Percentiles rank a stretch among this genome's conserved stretches.
Conservation (phyloP, 768 basidiomycete genomes). For the Chlorophyllum brunneum region DNA sequence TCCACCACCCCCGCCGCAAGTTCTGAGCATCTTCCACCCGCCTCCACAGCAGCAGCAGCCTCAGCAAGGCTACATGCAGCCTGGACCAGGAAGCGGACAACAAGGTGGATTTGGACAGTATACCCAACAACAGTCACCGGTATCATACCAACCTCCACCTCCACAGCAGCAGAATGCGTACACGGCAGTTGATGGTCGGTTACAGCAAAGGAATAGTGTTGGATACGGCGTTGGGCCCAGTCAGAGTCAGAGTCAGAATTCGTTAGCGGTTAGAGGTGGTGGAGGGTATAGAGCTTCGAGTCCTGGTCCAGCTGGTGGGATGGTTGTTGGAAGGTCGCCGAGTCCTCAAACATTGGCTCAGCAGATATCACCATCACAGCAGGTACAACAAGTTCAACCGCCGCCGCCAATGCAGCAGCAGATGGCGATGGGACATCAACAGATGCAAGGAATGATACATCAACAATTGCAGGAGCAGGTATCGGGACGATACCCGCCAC, state of each 20-base stretch:
- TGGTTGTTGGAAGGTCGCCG: slow-evolving; percentile 35
- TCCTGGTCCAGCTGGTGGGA: slow-evolving; percentile 21
- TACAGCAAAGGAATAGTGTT: neutral
- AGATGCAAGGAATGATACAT: neutral
- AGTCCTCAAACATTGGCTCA: slow-evolving; percentile 5
- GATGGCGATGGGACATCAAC: neutral
- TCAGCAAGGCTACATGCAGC: slow-evolving; percentile 22
- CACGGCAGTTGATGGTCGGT: neutral
- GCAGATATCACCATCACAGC: neutral
- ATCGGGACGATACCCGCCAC: slow-evolving; percentile 10
- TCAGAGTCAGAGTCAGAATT: slow-evolving; percentile 29
- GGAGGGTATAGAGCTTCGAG: slow-evolving; percentile 20
- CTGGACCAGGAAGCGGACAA: slow-evolving; percentile 15
- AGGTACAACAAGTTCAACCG: neutral
- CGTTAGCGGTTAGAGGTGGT: neutral
- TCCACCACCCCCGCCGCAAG: slow-evolving; percentile 25
- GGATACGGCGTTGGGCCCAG: slow-evolving; percentile 16
- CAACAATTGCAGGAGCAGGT: slow-evolving; percentile 4
- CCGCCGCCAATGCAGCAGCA: slow-evolving; percentile 3
- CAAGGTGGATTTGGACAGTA: slow-evolving; percentile 18
- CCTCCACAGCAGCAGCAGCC: slow-evolving; percentile 22
- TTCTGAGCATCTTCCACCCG: slow-evolving; percentile 30
- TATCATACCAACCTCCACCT: slow-evolving; percentile 26
- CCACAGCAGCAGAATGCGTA: slow-evolving; percentile 21
- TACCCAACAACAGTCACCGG: slow-evolving; percentile 16